Base-by-base conservation (phyloP, 768 basidiomycete species). In the Lentinula edodes region DNA sequence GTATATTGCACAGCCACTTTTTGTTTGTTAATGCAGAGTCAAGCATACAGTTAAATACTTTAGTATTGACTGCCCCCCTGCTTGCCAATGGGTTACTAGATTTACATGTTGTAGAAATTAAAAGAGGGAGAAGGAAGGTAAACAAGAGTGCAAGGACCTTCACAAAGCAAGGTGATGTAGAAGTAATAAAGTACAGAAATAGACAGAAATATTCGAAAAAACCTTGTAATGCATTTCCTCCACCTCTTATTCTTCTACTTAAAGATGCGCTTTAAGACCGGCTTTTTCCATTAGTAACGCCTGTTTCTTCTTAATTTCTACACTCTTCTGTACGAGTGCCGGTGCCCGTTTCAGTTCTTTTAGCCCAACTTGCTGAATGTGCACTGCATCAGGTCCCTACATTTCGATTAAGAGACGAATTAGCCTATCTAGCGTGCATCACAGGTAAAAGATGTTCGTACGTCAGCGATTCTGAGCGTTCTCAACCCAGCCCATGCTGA, bases 351-450 rank as follows among this genome's bases (percentile, higher is more conserved):
- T 90, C 65, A 98, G 78, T 74, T 98, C 96, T 50, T 87, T 79
- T 69, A 89, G 89, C 8, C 95, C 96, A 48, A 98, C 90, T 75
- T 98, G 95, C 72, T 95, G 93, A 56, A 97, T 89, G 74, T 98
- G 95, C 2, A 97, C 93, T 92, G 45, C 43, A 42, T 60, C 42
- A n/a, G 58, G 58, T 5, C 58, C 58, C 58, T 59, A n/a, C 13
- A 51, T 6, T 28, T 28, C 3, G 28, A 23, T 8, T 34, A 28
- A 34, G 51, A 35, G 16, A 52, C 57, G 3, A 62, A 45, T 73
- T 45, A 74, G 64, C 18, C 63, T 28, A 28, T 28, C 28, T 28
- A 3, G 28, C 28, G 28, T 55, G 46, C 48, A 16, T 10, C 18
- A 15, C 55, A 9, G n/a, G 10, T 28, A 15, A 18, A 20, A n/a